Evolutionary conservation across 495 filamentous ascomycete genomes (phyloP), one percentile per base, ranked within the genome.

Genomic region (Chaetomidium leptoderma): DNA sequence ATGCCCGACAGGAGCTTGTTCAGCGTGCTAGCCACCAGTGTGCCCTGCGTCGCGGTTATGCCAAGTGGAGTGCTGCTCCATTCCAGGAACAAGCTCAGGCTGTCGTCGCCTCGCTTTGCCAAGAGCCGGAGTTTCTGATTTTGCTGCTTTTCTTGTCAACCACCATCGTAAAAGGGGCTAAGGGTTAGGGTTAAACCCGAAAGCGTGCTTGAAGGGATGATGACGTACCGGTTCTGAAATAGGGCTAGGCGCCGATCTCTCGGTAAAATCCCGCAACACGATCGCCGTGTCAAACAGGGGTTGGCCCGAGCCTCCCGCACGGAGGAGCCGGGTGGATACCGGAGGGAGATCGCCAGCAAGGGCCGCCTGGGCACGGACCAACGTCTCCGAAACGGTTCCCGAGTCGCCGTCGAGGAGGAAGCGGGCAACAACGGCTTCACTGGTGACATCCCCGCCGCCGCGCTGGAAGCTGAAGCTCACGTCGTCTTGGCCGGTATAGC

Each of bases 401-500:
- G n/a, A n/a, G n/a, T 17, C 17, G 21, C 60, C 59, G 37, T 60
- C 36, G 9, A 67, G 49, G 1, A 16, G 17, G 27, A 65, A 58
- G 9, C 53, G 53, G n/a, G 53, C 55, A 27, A 63, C 45, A 27
- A 48, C 27, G 4, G 56, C 30, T 14, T 62, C 26, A 16, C 19
- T 27, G 21, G 56, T 32, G 17, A 13, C 9, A 10, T 42, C 16
- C 0, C 33, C 59, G 53, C 33, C 59, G 53, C 36, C 42, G 40
- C 19, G 43, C 30, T 54, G 47, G 36, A 67, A 64, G 14, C 33
- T 26, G 33, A 67, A 67, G 48, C 2, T 36, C 14, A 67, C 62
- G 21, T 63, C 57, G 21, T 67, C 65, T 36, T 67, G 62, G 14
- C 59, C 62, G 10, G 65, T 67, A 27, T 67, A 67, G 44, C 59